phyloP scores from a whole-genome alignment of 2,329 filamentous ascomycete genomes.

The Exophiala oligosperma region DNA sequence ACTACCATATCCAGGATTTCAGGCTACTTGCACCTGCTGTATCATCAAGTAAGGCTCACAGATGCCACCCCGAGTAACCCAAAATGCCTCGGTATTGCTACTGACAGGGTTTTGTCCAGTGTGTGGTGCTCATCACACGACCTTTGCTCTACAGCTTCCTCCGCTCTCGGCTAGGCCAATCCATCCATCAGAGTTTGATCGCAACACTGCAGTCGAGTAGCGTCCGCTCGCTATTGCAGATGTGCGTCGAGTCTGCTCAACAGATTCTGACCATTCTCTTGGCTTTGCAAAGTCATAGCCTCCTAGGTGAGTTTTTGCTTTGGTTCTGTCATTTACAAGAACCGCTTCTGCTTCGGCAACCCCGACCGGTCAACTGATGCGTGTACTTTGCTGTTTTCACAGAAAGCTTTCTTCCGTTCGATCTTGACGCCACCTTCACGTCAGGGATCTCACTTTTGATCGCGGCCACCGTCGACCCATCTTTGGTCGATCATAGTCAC shows the following conservation, averaged over 20 bases:
- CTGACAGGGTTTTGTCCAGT: constrained; percentile 29
- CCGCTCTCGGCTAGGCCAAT: constrained; percentile 36
- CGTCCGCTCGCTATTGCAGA: constrained; percentile 40
- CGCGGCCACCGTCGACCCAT: constrained; percentile 34
- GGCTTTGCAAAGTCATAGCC: constrained; percentile 46
- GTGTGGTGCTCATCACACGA: constrained; percentile 43
- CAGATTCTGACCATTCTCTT: constrained; percentile 47
- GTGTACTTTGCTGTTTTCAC: too few relatives aligned
- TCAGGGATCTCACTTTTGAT: too few relatives aligned
- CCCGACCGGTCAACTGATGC: too few relatives aligned
- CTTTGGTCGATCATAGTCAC: constrained; percentile 36
- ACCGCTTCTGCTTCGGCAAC: not conserved
- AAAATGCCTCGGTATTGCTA: not conserved
- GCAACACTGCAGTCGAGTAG: constrained; percentile 25
- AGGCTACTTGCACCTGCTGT: constrained; percentile 41
- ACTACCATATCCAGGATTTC: constrained; percentile 44
- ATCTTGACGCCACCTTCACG: constrained; percentile 46
- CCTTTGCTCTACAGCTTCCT: constrained; percentile 47
- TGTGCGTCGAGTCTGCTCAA: constrained; percentile 46
- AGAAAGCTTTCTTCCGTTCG: constrained; percentile 53
- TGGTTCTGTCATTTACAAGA: not conserved
- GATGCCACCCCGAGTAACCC: not conserved
- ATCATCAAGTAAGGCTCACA: constrained; percentile 40
- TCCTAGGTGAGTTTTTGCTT: constrained; percentile 42
- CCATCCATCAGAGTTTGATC: constrained; percentile 14